Evolutionary conservation across 352 stramenopile genomes (phyloP), one percentile per base, ranked within the genome.

Genomic region (Pilasporangium apinafurcum): DNA sequence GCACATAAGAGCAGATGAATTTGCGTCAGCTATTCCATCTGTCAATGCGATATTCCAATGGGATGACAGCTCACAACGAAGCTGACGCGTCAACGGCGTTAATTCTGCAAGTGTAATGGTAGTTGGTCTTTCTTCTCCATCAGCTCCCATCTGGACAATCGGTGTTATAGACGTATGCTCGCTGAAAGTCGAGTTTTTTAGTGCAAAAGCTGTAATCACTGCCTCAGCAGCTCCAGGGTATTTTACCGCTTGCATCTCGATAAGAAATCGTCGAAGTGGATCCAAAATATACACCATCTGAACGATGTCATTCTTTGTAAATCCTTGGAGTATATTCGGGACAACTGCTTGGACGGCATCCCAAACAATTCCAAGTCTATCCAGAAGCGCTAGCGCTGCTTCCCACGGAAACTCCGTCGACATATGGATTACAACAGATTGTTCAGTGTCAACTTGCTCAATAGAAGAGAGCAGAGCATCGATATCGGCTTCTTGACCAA

Each of bases 141-240:
- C 21, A 10, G 9, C 13, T 13, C 22, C 16, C 7, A 5, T 8
- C 25, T 34, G 31, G n/a, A n/a, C n/a, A n/a, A n/a, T n/a, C n/a
- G n/a, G n/a, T n/a, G n/a, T n/a, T n/a, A n/a, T n/a, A n/a, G n/a
- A n/a, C n/a, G n/a, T n/a, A n/a, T n/a, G n/a, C n/a, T n/a, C n/a
- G 43, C 45, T 56, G 12, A 56, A 20, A 8, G 14, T 26, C 3
- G 49, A 39, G 7, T 51, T 40, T 22, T 56, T 42, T 26, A 56
- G 28, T 9, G 49, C 28, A 32, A 52, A 52, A 21, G 51, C 28
- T 6, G 34, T 40, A 17, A 56, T 21, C n/a, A 52, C 32, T 10
- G 22, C 42, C 21, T 56, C 49, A 3, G 49, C 28, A 9, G 49
- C 35, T 25, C 22, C 27, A 10, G 10, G 41, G 8, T 27, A 41